Percentiles rank a stretch among this genome's conserved stretches.
Conservation (phyloP, 2,329 filamentous ascomycete species). For the Fusarium xyrophilum region DNA sequence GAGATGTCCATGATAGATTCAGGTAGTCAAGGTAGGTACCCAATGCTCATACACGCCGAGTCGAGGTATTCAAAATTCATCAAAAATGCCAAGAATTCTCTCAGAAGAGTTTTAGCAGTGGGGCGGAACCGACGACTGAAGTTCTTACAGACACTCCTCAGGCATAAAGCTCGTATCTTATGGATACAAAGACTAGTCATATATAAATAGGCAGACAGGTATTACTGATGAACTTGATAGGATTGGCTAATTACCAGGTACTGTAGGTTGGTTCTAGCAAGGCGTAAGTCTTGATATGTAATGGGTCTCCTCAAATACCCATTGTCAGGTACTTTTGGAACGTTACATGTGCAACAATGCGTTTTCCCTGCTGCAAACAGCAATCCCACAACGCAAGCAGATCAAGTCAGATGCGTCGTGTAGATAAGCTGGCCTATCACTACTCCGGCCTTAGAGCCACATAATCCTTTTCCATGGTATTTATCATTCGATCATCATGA, state of each 20-base stretch:
- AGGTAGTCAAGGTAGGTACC: background rate
- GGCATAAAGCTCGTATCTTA: background rate
- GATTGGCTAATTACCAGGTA: background rate
- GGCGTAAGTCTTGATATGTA: background rate
- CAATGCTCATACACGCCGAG: background rate
- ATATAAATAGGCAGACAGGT: background rate
- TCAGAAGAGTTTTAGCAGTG: too few relatives aligned
- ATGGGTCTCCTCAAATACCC: background rate
- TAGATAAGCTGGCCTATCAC: conserved; percentile 1
- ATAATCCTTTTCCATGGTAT: background rate
- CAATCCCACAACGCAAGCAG: background rate
- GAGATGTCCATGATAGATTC: background rate
- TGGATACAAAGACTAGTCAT: background rate
- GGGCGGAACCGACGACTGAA: too few relatives aligned
- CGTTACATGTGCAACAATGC: background rate
- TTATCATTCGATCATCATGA: conserved; percentile 31
- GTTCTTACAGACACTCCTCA: background rate
- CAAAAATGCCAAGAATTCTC: too few relatives aligned
- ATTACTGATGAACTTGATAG: background rate
- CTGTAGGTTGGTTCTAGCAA: background rate
- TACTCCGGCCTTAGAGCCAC: background rate
- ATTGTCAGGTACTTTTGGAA: conserved; percentile 4
- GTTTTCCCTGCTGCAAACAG: conserved; percentile 14
- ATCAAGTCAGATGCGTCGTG: conserved; percentile 2
- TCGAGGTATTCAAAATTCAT: too few relatives aligned